phyloP scores from a whole-genome alignment of 116 monocot genomes.

The Trichopus zeylanicus region DNA sequence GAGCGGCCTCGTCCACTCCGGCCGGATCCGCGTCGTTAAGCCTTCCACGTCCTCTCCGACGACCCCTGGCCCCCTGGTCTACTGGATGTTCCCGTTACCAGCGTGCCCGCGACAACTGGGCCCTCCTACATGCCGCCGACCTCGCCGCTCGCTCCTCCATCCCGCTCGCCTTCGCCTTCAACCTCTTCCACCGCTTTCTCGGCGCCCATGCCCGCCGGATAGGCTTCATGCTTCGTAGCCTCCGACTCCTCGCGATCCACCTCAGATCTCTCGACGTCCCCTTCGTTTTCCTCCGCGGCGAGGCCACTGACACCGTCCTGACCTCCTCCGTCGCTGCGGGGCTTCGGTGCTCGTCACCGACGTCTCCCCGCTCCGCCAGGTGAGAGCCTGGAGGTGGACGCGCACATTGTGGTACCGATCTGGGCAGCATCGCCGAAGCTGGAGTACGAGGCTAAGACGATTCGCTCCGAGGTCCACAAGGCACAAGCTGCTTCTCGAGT shows the following conservation, averaged over 20 bases:
- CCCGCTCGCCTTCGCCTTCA: conserved; percentile 70
- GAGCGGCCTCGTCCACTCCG: conserved; percentile 23
- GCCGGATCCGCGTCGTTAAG: conserved; percentile 45
- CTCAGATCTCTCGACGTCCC: conserved; percentile 43
- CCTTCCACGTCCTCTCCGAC: conserved; percentile 1
- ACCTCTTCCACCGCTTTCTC: conserved; percentile 77
- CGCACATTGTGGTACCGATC: conserved; percentile 87
- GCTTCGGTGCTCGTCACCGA: conserved; percentile 71
- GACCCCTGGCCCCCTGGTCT: conserved; percentile 54
- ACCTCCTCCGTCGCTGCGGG: conserved; percentile 30
- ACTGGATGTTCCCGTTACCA: conserved; percentile 99
- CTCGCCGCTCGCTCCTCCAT: conserved; percentile 49
- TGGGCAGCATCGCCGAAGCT: conserved; percentile 78
- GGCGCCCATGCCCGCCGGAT: conserved; percentile 78
- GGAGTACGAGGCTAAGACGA: conserved; percentile 80
- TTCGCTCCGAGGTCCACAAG: conserved; percentile 63
- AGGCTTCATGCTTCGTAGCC: conserved; percentile 83
- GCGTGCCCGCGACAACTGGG: conserved; percentile 80
- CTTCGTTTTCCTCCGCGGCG: conserved; percentile 65
- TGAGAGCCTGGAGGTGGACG: conserved; percentile 73
- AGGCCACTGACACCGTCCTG: conserved; percentile 50
- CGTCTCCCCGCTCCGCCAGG: conserved; percentile 74
- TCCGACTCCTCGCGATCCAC: conserved; percentile 38
- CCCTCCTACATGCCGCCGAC: conserved; percentile 75
- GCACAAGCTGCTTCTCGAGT: conserved; percentile 56